These are phyloP conservation scores for Myotisia sp. DNA, from an alignment of 2,329 filamentous ascomycete genomes.

Conservation along the genomic window DNA sequence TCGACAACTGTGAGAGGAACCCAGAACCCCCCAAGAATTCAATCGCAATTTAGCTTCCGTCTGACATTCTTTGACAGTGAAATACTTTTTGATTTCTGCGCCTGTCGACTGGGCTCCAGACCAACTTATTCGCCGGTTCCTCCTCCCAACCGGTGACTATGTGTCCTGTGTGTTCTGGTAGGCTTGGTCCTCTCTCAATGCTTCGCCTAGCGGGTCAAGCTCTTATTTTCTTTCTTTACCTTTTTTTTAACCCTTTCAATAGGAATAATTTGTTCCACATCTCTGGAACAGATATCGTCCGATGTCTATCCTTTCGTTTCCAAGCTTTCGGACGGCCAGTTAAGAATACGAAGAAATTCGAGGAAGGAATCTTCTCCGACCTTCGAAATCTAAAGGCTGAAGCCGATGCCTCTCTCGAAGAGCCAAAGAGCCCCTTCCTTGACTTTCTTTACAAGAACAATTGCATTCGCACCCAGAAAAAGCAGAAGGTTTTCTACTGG, in stretches of 20 bases:
- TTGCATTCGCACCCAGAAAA: constrained; percentile 98
- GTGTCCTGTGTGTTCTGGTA: constrained; percentile 94
- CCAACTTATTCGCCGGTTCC: constrained; percentile 89
- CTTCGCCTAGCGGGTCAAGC: neutral
- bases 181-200: constrained; percentile 16
- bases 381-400: constrained; percentile 95
- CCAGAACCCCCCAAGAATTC: neutral
- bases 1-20: constrained; percentile 71
- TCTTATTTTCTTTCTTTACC: no score
- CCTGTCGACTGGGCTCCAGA: constrained; percentile 95
- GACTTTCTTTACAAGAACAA: constrained; percentile 99
- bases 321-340: constrained; percentile 96
- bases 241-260: constrained; percentile 11
- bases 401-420: constrained; percentile 92
- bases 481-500: constrained; percentile 99
- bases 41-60: neutral
- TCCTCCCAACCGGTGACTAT: constrained; percentile 94
- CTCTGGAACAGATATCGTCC: constrained; percentile 94
- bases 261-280: constrained; percentile 99
- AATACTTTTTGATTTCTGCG: constrained; percentile 98
- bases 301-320: constrained; percentile 95
- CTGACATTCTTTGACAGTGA: constrained; percentile 45
- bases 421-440: constrained; percentile 95
- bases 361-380: constrained; percentile 98
- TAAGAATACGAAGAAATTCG: constrained; percentile 99